Evolutionary conservation across 352 stramenopile genomes (phyloP).

Genomic region (Phytopythium cucurbitacearum): DNA sequence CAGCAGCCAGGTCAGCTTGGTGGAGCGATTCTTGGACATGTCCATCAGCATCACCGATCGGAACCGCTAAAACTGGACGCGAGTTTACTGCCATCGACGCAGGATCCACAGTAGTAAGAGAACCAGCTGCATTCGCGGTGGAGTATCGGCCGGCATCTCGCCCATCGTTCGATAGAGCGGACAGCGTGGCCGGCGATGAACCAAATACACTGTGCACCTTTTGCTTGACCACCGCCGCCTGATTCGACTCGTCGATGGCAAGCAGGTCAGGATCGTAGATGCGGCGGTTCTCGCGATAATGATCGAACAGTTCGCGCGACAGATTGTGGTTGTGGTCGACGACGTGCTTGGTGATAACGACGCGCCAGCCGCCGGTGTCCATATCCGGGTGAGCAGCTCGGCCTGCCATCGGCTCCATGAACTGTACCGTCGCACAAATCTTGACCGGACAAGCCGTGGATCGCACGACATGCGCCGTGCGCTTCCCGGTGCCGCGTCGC

Average conservation of each 20-base stretch:
- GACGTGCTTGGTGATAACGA: constrained; percentile 74
- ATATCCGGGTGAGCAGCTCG: neutral
- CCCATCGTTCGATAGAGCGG: too few species aligned
- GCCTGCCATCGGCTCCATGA: constrained; percentile 15
- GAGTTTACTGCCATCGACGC: too few species aligned
- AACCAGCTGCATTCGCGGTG: too few species aligned
- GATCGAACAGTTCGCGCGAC: constrained; percentile 63
- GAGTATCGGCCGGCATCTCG: too few species aligned
- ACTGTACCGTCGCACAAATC: constrained; percentile 76
- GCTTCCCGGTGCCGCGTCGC: constrained; percentile 58
- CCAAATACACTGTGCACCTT: constrained; percentile 1
- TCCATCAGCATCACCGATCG: too few species aligned
- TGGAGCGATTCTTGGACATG: too few species aligned
- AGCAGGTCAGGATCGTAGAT: constrained; percentile 77
- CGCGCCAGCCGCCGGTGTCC: constrained; percentile 34
- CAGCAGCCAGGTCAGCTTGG: too few species aligned
- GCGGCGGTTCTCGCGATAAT: constrained; percentile 74
- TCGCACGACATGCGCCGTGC: constrained; percentile 51
- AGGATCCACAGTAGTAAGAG: too few species aligned
- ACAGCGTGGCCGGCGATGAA: too few species aligned
- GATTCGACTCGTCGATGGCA: constrained; percentile 43
- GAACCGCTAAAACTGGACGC: too few species aligned
- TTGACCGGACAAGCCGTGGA: constrained; percentile 72
- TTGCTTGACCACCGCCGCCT: constrained; percentile 17
- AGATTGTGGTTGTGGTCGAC: constrained; percentile 80